Evolutionary conservation across 805 yeast species (phyloP).

Genomic region (Jamesozyma lodderae): DNA sequence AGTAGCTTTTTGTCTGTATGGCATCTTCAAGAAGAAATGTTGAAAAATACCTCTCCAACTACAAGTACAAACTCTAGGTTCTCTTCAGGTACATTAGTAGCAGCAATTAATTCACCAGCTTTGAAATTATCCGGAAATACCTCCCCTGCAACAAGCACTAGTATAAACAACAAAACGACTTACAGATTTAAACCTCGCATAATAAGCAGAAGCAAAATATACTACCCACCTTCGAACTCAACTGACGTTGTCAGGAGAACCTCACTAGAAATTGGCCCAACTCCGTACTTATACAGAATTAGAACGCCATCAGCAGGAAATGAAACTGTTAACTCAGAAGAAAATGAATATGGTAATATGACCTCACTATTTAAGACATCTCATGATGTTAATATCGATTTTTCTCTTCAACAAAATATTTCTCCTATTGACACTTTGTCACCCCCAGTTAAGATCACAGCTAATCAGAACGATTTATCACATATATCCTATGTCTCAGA

Average conservation of each 20-base stretch:
- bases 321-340: background rate
- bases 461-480: too few relatives aligned
- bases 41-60: conserved; percentile 17
- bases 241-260: too few relatives aligned
- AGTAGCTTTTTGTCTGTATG: conserved; percentile 25
- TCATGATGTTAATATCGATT: background rate
- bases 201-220: conserved; percentile 10
- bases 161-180: background rate
- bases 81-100: conserved; percentile 15
- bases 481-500: too few relatives aligned
- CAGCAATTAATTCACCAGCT: conserved; percentile 10
- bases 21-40: conserved; percentile 21
- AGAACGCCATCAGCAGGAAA: background rate
- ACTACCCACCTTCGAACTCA: conserved; percentile 6
- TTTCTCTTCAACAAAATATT: background rate
- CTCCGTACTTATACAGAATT: too few relatives aligned
- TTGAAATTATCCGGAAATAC: background rate
- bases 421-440: background rate
- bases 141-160: too few relatives aligned
- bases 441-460: too few relatives aligned
- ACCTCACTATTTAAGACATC: background rate
- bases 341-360: background rate
- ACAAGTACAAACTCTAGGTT: conserved; percentile 7
- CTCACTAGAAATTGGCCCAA: too few relatives aligned
- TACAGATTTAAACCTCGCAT: conserved; percentile 24